phyloP scores from a whole-genome alignment of 1,284 basidiomycete species.

The Pseudozyma hubeiensis region DNA sequence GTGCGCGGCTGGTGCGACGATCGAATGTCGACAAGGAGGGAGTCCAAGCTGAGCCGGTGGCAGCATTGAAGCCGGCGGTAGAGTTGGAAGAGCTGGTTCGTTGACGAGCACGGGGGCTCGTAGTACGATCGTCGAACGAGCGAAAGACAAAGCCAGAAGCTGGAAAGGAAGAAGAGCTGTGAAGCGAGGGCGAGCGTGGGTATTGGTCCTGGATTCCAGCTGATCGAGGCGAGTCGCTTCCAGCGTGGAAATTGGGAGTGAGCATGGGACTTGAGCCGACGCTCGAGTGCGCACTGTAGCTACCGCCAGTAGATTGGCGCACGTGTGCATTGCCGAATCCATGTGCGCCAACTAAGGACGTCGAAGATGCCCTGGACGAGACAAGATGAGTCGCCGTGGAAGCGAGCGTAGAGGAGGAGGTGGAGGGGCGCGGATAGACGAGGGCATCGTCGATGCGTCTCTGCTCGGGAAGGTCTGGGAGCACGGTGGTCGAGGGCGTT shows the following conservation, averaged over 20 bases:
- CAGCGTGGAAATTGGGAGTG: conserved; percentile 7
- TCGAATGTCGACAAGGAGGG: conserved; percentile 5
- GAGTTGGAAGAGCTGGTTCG: conserved; percentile 19
- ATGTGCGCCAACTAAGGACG: conserved; percentile 12
- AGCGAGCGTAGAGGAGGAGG: conserved; percentile 13
- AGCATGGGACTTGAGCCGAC: conserved; percentile 24
- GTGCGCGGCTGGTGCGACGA: conserved; percentile 13
- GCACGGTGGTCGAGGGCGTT: conserved; percentile 15
- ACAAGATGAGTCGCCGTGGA: conserved; percentile 17
- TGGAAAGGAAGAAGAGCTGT: conserved; percentile 29
- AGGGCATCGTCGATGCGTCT: conserved; percentile 16
- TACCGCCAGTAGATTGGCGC: conserved; percentile 6
- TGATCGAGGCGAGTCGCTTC: conserved; percentile 5
- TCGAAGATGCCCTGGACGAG: conserved; percentile 16
- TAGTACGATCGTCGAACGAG: conserved; percentile 12
- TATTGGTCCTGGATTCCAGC: conserved; percentile 17
- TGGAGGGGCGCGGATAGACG: conserved; percentile 17
- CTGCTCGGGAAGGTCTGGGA: conserved; percentile 39
- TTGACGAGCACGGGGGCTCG: background rate
- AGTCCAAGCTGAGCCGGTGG: background rate
- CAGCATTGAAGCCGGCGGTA: conserved; percentile 1
- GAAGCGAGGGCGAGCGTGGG: conserved; percentile 28
- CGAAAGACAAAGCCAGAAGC: conserved; percentile 9
- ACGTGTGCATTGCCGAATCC: background rate
- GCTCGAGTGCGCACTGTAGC: conserved; percentile 19